Conservation (phyloP, 345 rosid species). For the Gynandropsis gynandra region DNA sequence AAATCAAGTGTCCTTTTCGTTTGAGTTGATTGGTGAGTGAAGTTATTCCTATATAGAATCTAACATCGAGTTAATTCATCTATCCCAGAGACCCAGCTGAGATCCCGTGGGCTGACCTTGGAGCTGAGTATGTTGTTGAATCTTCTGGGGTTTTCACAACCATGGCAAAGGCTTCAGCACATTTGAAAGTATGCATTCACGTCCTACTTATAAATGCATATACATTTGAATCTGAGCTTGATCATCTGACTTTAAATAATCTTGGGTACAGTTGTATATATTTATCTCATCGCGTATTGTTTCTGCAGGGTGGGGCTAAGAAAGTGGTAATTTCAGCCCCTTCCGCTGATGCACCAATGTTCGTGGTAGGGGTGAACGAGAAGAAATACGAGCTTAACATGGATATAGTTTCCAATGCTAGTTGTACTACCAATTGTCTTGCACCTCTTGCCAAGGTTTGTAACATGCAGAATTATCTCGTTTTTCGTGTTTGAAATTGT, state of each 20-base stretch:
- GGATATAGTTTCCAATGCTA: constrained; percentile 97
- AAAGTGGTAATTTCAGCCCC: constrained; percentile 98
- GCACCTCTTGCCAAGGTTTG: constrained; percentile 99
- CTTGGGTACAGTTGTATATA: background rate
- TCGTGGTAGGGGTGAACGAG: constrained; percentile 98
- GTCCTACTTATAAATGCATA: background rate
- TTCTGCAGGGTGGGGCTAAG: constrained; percentile 83
- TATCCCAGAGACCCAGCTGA: constrained; percentile 76
- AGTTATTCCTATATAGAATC: constrained; percentile 8
- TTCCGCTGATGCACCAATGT: constrained; percentile 99
- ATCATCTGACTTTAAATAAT: background rate
- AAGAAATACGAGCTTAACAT: constrained; percentile 68
- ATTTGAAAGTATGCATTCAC: constrained; percentile 55
- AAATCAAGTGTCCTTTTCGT: background rate
- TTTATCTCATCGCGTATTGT: constrained; percentile 13
- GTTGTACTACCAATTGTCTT: constrained; percentile 99
- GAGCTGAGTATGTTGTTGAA: constrained; percentile 87
- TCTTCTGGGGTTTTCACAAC: constrained; percentile 95
- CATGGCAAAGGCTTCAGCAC: constrained; percentile 72
- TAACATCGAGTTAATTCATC: constrained; percentile 14
- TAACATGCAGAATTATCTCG: constrained; percentile 1
- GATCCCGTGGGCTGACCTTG: constrained; percentile 96
- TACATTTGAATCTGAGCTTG: background rate
- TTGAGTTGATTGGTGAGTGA: constrained; percentile 13
- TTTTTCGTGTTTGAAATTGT: background rate